These are phyloP conservation scores for Tolypocladium cylindrosporum DNA, from an alignment of 2,329 filamentous ascomycete genomes.

Conservation along the genomic window DNA sequence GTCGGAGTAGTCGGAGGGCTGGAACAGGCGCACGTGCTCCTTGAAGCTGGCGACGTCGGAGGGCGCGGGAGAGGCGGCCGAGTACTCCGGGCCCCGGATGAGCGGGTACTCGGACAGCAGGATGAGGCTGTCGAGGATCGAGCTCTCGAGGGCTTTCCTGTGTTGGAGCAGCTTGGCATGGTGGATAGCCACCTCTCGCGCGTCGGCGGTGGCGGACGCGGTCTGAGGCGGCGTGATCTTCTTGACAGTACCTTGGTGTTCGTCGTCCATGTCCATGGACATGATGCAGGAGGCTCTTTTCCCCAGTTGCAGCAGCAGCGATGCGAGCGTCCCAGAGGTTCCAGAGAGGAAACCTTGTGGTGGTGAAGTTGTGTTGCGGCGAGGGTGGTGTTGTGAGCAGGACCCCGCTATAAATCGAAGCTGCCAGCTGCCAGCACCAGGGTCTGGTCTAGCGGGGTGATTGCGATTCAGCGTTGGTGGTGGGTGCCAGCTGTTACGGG, in stretches of 20 bases:
- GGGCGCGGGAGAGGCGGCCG: slow-evolving; percentile 38
- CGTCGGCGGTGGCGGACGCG: slow-evolving; percentile 22
- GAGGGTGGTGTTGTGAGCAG: not conserved
- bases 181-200: slow-evolving; percentile 59
- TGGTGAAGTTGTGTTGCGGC: not conserved
- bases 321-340: not conserved
- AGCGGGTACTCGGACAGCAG: slow-evolving; percentile 54
- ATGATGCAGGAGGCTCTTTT: slow-evolving; percentile 6
- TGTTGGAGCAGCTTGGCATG: slow-evolving; percentile 77
- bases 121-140: slow-evolving; percentile 65
- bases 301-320: not conserved
- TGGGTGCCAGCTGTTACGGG: not conserved
- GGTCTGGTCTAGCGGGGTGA: not conserved
- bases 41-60: slow-evolving; percentile 58
- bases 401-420: slow-evolving; percentile 1
- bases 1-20: slow-evolving; percentile 81
- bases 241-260: slow-evolving; percentile 51
- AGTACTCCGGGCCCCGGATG: slow-evolving; percentile 18
- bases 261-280: slow-evolving; percentile 14
- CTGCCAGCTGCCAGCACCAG: not conserved
- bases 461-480: not conserved
- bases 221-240: slow-evolving; percentile 24
- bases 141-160: slow-evolving; percentile 65
- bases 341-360: not conserved
- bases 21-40: slow-evolving; percentile 59